Evolutionary conservation across 345 rosid species (phyloP), one percentile per base, ranked within the genome.

Genomic region (Sonneratia alba): DNA sequence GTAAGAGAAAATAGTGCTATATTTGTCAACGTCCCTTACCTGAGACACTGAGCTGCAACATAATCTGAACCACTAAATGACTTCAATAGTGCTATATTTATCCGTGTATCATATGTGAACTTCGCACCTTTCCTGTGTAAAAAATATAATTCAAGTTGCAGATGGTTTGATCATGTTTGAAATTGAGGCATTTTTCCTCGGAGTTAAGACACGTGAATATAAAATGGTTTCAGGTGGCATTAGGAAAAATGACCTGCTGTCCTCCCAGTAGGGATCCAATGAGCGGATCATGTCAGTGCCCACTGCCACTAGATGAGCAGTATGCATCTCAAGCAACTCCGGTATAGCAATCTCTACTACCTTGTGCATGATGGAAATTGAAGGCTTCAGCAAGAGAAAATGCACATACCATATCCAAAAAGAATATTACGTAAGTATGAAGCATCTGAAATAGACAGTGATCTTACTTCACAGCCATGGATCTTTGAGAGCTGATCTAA

Each of bases 301-400:
- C 62, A 92, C 88, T 18, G 94, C 82, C 53, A 90, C 81, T 73
- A 92, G 47, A 81, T 90, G 94, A 76, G 98, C 94, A 70, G 75
- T 80, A 45, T 86, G 87, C 98, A 88, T 88, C 82, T 90, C 94
- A 36, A 74, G 84, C 69, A 92, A 81, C 82, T 90, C 96, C 64
- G 98, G 98, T 79, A 92, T 79, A 63, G 84, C 96, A 71, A 90
- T 83, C 83, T 92, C 98, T 56, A 83, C 81, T 45, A 85, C 84
- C 97, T 92, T 70, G 49, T 70, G 80, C 67, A 65, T 69, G 15
- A 59, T 8, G 53, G 21, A 22, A 24, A 6, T 59, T 55, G 18
- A 21, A 18, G 22, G 22, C n/a, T 22, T 53, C 59, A 53, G 59
- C 19, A 57, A 7, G 32, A n/a, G 63, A 53, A 53, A 22, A n/a